Percentiles rank a stretch among this genome's conserved stretches.
Conservation (phyloP, 371 early-diverging fungal genomes). For the Mortierella polycephala region DNA sequence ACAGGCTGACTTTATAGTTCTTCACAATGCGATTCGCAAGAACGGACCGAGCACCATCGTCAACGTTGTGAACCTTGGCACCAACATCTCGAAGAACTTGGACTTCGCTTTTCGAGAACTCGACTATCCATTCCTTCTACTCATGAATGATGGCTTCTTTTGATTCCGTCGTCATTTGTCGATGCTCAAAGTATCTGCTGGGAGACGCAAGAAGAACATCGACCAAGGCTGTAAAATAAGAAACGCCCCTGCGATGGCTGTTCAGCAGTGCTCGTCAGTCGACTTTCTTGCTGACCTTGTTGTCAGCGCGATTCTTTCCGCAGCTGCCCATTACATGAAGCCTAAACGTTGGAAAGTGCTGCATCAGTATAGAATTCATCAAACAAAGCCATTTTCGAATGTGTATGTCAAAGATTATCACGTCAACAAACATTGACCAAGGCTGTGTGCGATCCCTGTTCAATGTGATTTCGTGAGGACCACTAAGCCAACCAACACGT, state of each 20-base stretch:
- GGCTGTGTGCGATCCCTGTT: conserved; percentile 34
- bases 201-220: conserved; percentile 18
- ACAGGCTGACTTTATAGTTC: conserved; percentile 17
- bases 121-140: conserved; percentile 14
- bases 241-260: conserved; percentile 8
- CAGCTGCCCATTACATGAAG: too few relatives aligned
- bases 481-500: conserved; percentile 35
- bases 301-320: too few relatives aligned
- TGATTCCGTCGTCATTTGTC: conserved; percentile 14
- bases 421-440: conserved; percentile 38
- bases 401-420: too few relatives aligned
- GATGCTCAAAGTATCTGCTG: conserved; percentile 38
- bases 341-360: not conserved
- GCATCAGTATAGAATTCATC: conserved; percentile 15
- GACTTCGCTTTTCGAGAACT: conserved; percentile 9
- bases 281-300: too few relatives aligned
- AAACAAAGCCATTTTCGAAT: conserved; percentile 6
- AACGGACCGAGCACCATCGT: conserved; percentile 21
- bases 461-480: conserved; percentile 19
- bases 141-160: conserved; percentile 21
- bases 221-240: conserved; percentile 14
- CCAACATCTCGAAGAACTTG: conserved; percentile 21
- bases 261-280: conserved; percentile 19
- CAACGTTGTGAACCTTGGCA: conserved; percentile 17
- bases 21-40: conserved; percentile 23